Base-by-base conservation (phyloP, 176 grass and related monocot species). In the Bothriochloa decipiens region DNA sequence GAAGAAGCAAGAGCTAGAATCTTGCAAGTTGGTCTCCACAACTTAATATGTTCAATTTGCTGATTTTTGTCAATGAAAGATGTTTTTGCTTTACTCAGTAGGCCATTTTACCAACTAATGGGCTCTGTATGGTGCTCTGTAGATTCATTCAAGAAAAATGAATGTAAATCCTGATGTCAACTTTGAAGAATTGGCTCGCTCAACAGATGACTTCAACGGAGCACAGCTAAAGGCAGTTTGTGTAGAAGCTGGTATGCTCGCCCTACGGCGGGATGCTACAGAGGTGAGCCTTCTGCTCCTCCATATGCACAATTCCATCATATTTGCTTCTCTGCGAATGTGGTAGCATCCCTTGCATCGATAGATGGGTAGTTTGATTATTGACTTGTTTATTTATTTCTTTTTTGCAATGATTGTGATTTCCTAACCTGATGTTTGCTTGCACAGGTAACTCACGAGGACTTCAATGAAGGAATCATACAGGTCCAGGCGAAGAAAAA, bases 121-220 rank as follows among this genome's bases (percentile, higher is more conserved):
- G 82, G 26, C 32, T 79, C 4, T 84, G 64, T 66, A 7, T 67
- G n/a, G 37, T 73, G 27, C 1, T 41, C 26, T 95, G 52, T 55
- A 97, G 95, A 97, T 97, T 27, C 95, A 97, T 68, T 97, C 92
- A 7, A 94, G 92, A 55, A 97, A 92, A 83, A 97, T 97, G 95
- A 97, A 91, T 85, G 95, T 97, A 64, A 83, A 97, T 65, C 90
- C 91, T 5, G 95, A 97, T 85, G 95, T 97, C 45, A 97, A 97
- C 72, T 97, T 97, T 88, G 95, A 97, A 84, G 95, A 95, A 91
- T 82, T 97, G 82, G 89, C 95, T 39, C 87, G 95, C 18, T 95
- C 89, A 62, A 97, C 95, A 29, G 92, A 97, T 33, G 95, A 93
- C 83, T 98, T 93, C 57, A 93, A 98, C 27, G 92, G 95, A 40